Base-by-base conservation (phyloP, 2,329 filamentous ascomycete species). In the Colletotrichum sp. region DNA sequence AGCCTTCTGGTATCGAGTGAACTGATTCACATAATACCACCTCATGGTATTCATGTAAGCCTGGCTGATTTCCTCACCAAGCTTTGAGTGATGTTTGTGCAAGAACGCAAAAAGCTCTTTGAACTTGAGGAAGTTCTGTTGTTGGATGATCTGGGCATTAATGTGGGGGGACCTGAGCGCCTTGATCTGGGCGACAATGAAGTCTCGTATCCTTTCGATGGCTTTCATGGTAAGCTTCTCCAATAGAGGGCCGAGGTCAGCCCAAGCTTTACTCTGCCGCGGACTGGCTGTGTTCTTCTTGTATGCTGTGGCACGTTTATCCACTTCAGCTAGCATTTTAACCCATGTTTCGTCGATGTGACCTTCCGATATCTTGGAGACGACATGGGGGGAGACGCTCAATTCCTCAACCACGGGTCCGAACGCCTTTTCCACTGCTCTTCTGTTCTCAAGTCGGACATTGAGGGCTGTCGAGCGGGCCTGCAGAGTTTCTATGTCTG, bases 21-120 rank as follows among this genome's bases (percentile, higher is more conserved):
- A 99, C 83, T 98, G 95, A 79, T 94, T 97, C 69, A 94, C 87
- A 83, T 99, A 99, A 82, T 99, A 99, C 97, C 97, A 99, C 69
- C 96, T 92, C 95, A 99, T 99, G 0, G 98, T 99, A 83, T 98
- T 98, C 87, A 98, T 93, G 81, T 99, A 99, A 5, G 98, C 97
- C 83, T 95, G 94, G 10, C 93, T 93, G 78, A 99, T 98, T 84
- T 99, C 95, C 69, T 96, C 93, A 10, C 95, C 95, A 7, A 99
- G 91, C n/a, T 92, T 89, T 2, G 94, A 88, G 80, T 99, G 96
- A 79, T 96, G 94, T 79, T 92, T 93, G 76, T 95, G 92, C 36
- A 99, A 89, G 82, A 99, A 99, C 7, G 92, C 90, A 84, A 93
- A 99, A 0, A 98, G 87, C 39, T 98, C 96, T 83, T 95, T 98